A percentile compares a stretch with the other conserved stretches of the same genome.
These are phyloP conservation scores for Dianthus caryophyllus DNA, from an alignment of 148 eudicot species.

Conservation along the genomic window DNA sequence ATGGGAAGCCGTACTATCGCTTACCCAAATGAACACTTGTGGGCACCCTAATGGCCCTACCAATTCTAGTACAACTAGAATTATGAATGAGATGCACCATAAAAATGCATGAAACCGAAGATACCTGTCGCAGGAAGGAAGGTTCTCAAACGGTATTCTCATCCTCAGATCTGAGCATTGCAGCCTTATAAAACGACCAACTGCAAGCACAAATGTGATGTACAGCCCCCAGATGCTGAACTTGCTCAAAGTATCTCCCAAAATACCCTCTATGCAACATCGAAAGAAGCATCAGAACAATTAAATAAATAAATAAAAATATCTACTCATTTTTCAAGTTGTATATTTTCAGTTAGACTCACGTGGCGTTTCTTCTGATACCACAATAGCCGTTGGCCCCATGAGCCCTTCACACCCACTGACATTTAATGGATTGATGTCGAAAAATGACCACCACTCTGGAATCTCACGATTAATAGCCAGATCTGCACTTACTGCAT, in stretches of 20 bases:
- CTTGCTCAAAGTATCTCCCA: constrained; percentile 97
- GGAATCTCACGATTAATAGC: constrained; percentile 49
- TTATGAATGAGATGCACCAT: too few relatives aligned
- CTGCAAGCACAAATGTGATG: constrained; percentile 96
- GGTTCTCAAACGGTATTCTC: constrained; percentile 98
- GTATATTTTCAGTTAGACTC: constrained; percentile 31
- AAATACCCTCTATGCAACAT: constrained; percentile 61
- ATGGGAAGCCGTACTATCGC: background rate
- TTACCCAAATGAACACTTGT: background rate
- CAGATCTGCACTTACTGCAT: constrained; percentile 68
- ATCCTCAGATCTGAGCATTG: constrained; percentile 94
- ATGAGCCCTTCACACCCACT: constrained; percentile 57
- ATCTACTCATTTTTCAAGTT: background rate
- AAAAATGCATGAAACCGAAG: background rate
- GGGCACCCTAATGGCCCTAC: background rate
- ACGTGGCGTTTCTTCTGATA: constrained; percentile 99
- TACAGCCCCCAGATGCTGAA: constrained; percentile 99
- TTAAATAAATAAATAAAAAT: background rate
- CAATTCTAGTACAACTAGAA: background rate
- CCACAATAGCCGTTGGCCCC: constrained; percentile 85
- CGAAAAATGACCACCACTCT: constrained; percentile 91
- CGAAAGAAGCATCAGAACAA: constrained; percentile 16
- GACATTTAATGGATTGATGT: constrained; percentile 43
- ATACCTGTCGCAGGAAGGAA: constrained; percentile 95
- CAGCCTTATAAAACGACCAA: constrained; percentile 95